phyloP scores from a whole-genome alignment of 2,329 filamentous ascomycete genomes.

The Sporothrix globosa region DNA sequence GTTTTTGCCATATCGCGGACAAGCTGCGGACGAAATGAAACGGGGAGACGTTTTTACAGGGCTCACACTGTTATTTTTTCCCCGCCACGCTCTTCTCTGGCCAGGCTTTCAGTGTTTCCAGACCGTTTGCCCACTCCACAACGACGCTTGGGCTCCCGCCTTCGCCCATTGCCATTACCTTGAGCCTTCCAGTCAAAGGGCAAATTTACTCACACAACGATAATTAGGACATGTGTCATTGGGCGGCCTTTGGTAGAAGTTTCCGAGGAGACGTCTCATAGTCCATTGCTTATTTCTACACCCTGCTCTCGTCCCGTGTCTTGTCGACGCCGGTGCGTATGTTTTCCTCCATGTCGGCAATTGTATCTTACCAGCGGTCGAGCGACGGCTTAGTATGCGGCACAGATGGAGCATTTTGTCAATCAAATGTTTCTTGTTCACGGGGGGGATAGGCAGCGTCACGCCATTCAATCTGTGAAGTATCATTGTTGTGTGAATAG shows the following conservation, averaged over 20 bases:
- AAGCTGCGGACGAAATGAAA: neutral
- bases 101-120: constrained; percentile 7
- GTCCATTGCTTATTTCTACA: too few relatives aligned
- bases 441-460: neutral
- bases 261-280: too few relatives aligned
- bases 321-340: neutral
- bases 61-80: neutral
- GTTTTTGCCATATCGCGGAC: neutral
- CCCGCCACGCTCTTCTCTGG: too few relatives aligned
- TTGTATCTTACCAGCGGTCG: neutral
- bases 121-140: neutral
- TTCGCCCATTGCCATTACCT: neutral
- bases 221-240: constrained; percentile 6
- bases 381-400: neutral
- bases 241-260: neutral
- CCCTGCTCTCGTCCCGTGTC: neutral
- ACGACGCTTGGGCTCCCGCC: neutral
- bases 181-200: neutral
- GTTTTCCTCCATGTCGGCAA: neutral
- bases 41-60: neutral
- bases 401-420: neutral
- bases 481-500: neutral
- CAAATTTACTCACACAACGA: neutral
- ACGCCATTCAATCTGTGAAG: neutral
- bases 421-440: neutral